phyloP scores from a whole-genome alignment of 2,329 filamentous ascomycete species.

The Phaeosphaeriaceae sp. region DNA sequence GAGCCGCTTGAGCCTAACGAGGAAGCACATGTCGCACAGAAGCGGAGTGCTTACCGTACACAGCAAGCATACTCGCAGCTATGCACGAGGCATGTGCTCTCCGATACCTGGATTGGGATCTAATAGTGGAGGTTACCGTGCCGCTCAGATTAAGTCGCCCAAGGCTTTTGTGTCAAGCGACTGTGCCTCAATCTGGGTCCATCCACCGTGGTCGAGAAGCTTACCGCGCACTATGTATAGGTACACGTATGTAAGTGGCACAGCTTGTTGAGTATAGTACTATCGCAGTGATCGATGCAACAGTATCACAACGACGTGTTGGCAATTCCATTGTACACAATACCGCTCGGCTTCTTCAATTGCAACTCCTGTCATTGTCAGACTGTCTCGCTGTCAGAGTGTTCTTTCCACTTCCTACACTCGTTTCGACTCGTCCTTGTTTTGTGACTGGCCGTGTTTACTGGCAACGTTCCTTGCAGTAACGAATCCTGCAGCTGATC shows the following conservation, averaged over 20 bases:
- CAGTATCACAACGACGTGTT: slow-evolving; percentile 23
- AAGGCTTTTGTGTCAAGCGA: background rate
- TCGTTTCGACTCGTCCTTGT: background rate
- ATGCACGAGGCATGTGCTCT: slow-evolving; percentile 1
- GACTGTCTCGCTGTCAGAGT: background rate
- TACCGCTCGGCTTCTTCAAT: background rate
- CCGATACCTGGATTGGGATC: background rate
- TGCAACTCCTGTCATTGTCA: background rate
- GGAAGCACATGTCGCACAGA: slow-evolving; percentile 5
- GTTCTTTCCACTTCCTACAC: background rate
- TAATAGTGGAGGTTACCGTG: background rate
- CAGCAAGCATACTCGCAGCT: background rate
- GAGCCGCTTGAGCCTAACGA: slow-evolving; percentile 1
- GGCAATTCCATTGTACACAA: slow-evolving; percentile 7
- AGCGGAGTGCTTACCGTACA: slow-evolving; percentile 1
- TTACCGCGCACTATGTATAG: slow-evolving; percentile 11
- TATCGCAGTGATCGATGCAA: slow-evolving; percentile 23
- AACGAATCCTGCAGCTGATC: background rate
- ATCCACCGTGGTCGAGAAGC: slow-evolving; percentile 5
- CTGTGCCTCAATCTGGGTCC: slow-evolving; percentile 7
- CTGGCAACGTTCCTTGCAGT: background rate
- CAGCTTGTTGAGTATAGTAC: slow-evolving; percentile 12
- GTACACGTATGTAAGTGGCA: slow-evolving; percentile 18
- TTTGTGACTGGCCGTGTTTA: background rate
- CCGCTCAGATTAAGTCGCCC: background rate